Base-by-base conservation (phyloP, 345 rosid species). In the Fremontodendron californicum region DNA sequence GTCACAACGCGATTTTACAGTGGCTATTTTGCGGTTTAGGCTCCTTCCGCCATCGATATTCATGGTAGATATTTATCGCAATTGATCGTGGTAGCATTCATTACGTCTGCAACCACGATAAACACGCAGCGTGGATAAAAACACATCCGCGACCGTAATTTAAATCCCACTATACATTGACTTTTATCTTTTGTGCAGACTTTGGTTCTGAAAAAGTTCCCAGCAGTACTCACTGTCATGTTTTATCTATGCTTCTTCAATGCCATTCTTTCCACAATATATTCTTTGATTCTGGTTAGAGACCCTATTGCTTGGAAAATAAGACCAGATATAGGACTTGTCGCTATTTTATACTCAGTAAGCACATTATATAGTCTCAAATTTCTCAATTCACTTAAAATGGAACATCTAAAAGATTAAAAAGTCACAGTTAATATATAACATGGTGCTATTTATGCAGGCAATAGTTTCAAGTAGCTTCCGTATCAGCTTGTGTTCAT, bases 161-260 rank as follows among this genome's bases (percentile, higher is more conserved):
- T n/a, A n/a, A n/a, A n/a, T n/a, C n/a, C n/a, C 29, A 29, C 65
- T 2, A 13, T 33, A 18, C 19, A 15, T 65, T 40, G 48, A 52
- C n/a, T 9, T 62, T 48, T 12, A 13, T 51, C 29, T 9, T 78
- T 62, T 62, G 51, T 57, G 78, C 85, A 89, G 89, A 40, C 86
- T n/a, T 78, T 76, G 64, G 51, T 76, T 51, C 64, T 76, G n/a
- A 65, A 54, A 4, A 67, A 35, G 73, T 76, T 76, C 85, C 79
- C 75, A 10, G 79, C 75, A 42, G 43, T 67, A 2, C 5, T 77
- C 10, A 77, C 65, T 18, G 79, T 77, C 27, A 67, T 54, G 55
- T 57, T 69, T 3, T 69, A 77, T 31, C 67, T 77, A 19, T 48
- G 48, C 75, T 67, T 77, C 66, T 68, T 77, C 39, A 57, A 25